Percentiles rank a stretch among this genome's conserved stretches.
phyloP scores from a whole-genome alignment of 106 monocot genomes.

The Chionographis japonica region DNA sequence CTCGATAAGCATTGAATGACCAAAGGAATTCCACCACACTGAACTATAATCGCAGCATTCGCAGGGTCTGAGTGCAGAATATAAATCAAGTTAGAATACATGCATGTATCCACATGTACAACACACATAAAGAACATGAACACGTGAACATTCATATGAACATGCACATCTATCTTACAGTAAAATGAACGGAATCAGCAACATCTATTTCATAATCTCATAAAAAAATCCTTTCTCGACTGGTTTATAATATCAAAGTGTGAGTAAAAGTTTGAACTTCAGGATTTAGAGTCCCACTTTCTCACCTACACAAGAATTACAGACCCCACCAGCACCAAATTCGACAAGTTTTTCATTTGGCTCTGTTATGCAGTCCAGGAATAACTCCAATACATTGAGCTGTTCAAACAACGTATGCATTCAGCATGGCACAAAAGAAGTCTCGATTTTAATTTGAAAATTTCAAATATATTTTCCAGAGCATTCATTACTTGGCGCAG shows the following conservation, averaged over 20 bases:
- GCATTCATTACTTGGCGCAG: slow-evolving; percentile 69
- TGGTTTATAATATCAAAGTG: background rate
- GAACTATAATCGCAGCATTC: slow-evolving; percentile 67
- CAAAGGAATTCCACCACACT: slow-evolving; percentile 86
- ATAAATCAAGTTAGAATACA: background rate
- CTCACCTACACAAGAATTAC: slow-evolving; percentile 76
- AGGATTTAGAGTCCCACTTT: background rate
- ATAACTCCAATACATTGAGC: slow-evolving; percentile 91
- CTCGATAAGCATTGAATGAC: slow-evolving; percentile 87
- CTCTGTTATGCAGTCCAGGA: slow-evolving; percentile 92
- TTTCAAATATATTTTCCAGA: background rate
- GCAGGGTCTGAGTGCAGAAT: slow-evolving; percentile 62
- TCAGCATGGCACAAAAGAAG: background rate
- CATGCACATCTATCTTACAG: too few species aligned
- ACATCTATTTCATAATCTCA: background rate
- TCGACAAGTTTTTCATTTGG: slow-evolving; percentile 94
- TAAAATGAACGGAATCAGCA: background rate
- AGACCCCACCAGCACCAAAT: slow-evolving; percentile 85
- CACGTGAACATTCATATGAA: background rate
- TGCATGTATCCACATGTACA: background rate
- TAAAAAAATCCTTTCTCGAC: background rate
- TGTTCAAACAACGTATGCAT: slow-evolving; percentile 19
- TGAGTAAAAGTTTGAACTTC: background rate
- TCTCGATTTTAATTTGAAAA: background rate
- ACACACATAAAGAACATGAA: background rate